Percentiles rank a stretch among this genome's conserved stretches.
Evolutionary conservation across 1,284 basidiomycete genomes (phyloP).

Genomic region (Rugosomyces carneus): DNA sequence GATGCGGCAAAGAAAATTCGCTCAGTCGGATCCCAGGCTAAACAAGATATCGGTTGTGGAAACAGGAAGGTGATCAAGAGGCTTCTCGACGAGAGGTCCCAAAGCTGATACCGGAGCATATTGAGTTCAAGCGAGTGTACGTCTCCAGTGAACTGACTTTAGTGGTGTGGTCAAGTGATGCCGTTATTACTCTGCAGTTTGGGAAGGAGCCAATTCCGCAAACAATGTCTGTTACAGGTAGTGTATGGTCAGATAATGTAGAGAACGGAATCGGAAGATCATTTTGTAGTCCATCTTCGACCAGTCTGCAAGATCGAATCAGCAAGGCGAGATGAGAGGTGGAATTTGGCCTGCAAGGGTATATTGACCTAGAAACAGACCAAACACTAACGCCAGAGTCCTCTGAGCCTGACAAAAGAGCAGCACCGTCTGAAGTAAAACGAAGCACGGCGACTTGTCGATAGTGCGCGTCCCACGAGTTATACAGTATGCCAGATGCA

Average conservation of each 20-base stretch:
- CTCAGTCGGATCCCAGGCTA: conserved; percentile 82
- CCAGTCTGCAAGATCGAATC: conserved; percentile 40
- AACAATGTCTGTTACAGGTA: conserved; percentile 79
- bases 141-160: conserved; percentile 52
- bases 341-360: conserved; percentile 13
- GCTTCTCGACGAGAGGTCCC: conserved; percentile 74
- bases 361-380: conserved; percentile 75
- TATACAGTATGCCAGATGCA: conserved; percentile 83
- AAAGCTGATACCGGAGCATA: conserved; percentile 42
- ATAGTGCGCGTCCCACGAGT: conserved; percentile 94
- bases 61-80: conserved; percentile 86
- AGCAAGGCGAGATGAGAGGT: conserved; percentile 9
- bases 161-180: conserved; percentile 86
- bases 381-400: conserved; percentile 88
- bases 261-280: conserved; percentile 75
- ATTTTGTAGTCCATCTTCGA: conserved; percentile 65
- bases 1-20: conserved; percentile 85
- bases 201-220: conserved; percentile 81
- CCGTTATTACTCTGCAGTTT: conserved; percentile 71
- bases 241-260: conserved; percentile 85
- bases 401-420: conserved; percentile 82
- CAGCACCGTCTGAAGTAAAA: conserved; percentile 79
- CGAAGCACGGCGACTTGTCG: conserved; percentile 77
- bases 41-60: conserved; percentile 60
- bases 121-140: neutral